Percentiles rank a stretch among this genome's conserved stretches.
phyloP scores from a whole-genome alignment of 768 basidiomycete genomes.

The Termitomyces heimii region DNA sequence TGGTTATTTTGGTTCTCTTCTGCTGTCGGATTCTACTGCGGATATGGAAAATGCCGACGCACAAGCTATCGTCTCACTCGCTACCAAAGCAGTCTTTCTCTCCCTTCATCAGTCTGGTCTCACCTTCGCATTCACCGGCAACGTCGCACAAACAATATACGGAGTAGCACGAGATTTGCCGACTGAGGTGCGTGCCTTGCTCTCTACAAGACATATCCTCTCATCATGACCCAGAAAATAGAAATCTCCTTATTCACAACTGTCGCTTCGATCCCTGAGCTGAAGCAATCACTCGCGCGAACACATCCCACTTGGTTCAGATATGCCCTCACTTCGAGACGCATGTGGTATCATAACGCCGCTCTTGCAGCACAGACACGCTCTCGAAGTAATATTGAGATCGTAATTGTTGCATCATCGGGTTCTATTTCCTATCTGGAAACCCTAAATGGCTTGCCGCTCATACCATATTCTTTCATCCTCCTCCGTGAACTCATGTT shows the following conservation, averaged over 20 bases:
- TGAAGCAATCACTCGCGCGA: constrained; percentile 2
- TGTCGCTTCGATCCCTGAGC: neutral
- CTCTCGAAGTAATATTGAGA: neutral
- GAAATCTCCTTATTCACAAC: neutral
- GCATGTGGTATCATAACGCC: neutral
- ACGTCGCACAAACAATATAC: neutral
- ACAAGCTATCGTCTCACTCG: neutral
- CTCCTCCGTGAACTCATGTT: constrained; percentile 10
- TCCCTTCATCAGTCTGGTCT: neutral
- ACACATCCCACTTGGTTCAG: constrained; percentile 2
- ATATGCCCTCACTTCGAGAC: neutral
- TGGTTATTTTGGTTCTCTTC: neutral
- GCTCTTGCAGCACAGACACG: neutral
- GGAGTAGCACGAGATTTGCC: neutral
- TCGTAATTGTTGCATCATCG: neutral
- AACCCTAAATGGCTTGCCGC: constrained; percentile 2
- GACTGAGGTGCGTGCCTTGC: neutral
- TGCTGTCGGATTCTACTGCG: neutral
- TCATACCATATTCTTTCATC: constrained; percentile 10
- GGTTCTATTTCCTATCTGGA: neutral
- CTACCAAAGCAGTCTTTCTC: neutral
- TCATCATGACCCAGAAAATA: neutral
- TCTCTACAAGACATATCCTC: neutral
- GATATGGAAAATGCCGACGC: neutral
- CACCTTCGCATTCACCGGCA: neutral